A percentile compares a stretch with the other conserved stretches of the same genome.
Evolutionary conservation across 164 flowering plant species (phyloP).

Genomic region (Vitis vinifera): ASM3070453v1 NC_081808.1:2708501-2709000

Average conservation of each 20-base stretch:
- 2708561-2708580: background rate
- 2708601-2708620: constrained; percentile 37
- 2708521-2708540: constrained; percentile 31
- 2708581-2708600: background rate
- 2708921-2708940: constrained; percentile 63
- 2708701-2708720: constrained; percentile 69
- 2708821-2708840: background rate
- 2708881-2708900: constrained; percentile 25
- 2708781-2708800: background rate
- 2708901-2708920: constrained; percentile 85
- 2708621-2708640: constrained; percentile 75
- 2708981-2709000: constrained; percentile 38
- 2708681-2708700: constrained; percentile 79
- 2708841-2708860: background rate
- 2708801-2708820: background rate
- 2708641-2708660: constrained; percentile 75
- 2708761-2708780: constrained; percentile 59
- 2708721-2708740: constrained; percentile 68
- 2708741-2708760: constrained; percentile 68
- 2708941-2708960: constrained; percentile 83
- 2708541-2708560: constrained; percentile 4
- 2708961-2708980: constrained; percentile 79
- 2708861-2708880: background rate
- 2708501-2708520: constrained; percentile 69
- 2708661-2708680: constrained; percentile 82